Base-by-base conservation (phyloP, 805 yeast genomes). In the Saccharomycopsis lassenensis region DNA sequence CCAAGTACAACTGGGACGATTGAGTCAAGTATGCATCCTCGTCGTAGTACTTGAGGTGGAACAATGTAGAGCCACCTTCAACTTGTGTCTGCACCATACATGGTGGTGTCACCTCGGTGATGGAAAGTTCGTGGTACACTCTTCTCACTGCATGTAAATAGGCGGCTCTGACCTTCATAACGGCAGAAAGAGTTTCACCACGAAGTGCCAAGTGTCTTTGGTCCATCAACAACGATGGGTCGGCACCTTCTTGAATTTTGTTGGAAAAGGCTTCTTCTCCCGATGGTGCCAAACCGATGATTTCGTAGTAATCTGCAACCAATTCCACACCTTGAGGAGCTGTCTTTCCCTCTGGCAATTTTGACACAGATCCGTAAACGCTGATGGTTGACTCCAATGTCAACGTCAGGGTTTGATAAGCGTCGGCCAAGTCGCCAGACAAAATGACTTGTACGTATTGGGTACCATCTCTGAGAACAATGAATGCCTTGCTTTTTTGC, bases 21-120 rank as follows among this genome's bases (percentile, higher is more conserved):
- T 91, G 99, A 14, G 99, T 93, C 54, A 91, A 69, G 62, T 66
- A 91, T 7, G 98, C 97, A 58, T 87, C 91, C 65, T 91, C 94
- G 37, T 95, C 97, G 58, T 91, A 91, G 67, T 93, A 91, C 58
- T 83, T 81, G 65, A 91, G 67, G 52, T 78, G 76, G 69, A 91
- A 91, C 55, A 91, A 68, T 12, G 98, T 91, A 26, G 96, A 82
- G 37, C 99, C 99, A 58, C 99, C 98, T 65, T 91, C 99, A 42
- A 91, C 99, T 67, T 91, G 97, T 26, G 95, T 87, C 65, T 91
- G 98, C 39, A 91, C 99, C 97, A 91, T 91, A 63, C 97, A 87
- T 54, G 99, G 99, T 31, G 98, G 96, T 26, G 97, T 91, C 42
- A 93, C 95, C 68, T 91, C 99, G 22, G 74, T 63, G 35, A 87